Evolutionary conservation across 2,329 filamentous ascomycete genomes (phyloP).

Genomic region (Trichophyton simii): DNA sequence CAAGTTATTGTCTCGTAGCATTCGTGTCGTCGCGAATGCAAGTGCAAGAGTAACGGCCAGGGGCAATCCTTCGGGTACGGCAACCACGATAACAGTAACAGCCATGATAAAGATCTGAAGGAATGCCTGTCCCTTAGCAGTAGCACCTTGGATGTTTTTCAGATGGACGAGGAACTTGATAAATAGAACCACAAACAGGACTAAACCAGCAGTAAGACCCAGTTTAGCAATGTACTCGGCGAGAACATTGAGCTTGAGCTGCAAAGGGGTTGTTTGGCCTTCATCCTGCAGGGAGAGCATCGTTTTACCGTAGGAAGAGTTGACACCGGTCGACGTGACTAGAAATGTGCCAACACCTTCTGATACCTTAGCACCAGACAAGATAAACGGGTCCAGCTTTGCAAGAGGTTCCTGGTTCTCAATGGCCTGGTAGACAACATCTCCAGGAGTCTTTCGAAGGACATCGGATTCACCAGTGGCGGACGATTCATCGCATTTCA

Average conservation of each 20-base stretch:
- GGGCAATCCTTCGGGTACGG: slow-evolving; percentile 55
- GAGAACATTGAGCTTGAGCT: slow-evolving; percentile 62
- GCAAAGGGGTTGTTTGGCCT: slow-evolving; percentile 63
- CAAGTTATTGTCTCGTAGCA: slow-evolving; percentile 52
- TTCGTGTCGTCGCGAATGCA: slow-evolving; percentile 50
- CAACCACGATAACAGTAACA: slow-evolving; percentile 68
- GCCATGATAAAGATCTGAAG: slow-evolving; percentile 66
- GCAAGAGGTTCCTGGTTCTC: slow-evolving; percentile 47
- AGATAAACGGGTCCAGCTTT: slow-evolving; percentile 66
- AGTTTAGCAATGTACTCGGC: slow-evolving; percentile 72
- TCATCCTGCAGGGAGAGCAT: slow-evolving; percentile 68
- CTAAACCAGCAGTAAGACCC: slow-evolving; percentile 55
- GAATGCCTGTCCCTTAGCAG: slow-evolving; percentile 51
- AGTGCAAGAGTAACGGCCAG: slow-evolving; percentile 50
- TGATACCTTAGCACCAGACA: slow-evolving; percentile 65
- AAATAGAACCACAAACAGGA: slow-evolving; percentile 67
- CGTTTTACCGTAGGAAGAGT: slow-evolving; percentile 65
- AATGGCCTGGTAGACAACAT: slow-evolving; percentile 53
- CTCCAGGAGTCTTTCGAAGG: slow-evolving; percentile 52
- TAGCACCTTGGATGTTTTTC: slow-evolving; percentile 7
- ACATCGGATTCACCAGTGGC: slow-evolving; percentile 65
- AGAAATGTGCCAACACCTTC: slow-evolving; percentile 65
- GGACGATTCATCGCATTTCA: slow-evolving; percentile 62
- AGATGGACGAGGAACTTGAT: slow-evolving; percentile 53
- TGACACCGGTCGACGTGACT: slow-evolving; percentile 59